Percentiles rank a stretch among this genome's conserved stretches.
Evolutionary conservation across 257 asterid species (phyloP).

Genomic region (Solanum lycopersicoides): DNA sequence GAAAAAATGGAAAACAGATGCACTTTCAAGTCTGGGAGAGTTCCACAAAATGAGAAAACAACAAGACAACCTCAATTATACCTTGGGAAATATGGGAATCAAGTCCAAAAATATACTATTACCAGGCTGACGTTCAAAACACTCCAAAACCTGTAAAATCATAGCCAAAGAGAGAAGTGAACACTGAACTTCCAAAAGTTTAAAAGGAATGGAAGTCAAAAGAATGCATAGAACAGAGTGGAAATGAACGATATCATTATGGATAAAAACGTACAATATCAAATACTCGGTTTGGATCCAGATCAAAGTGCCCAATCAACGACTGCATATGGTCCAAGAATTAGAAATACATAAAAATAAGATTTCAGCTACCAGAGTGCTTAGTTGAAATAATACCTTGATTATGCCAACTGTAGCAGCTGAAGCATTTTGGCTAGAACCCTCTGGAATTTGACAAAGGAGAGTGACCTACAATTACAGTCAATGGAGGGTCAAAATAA

Average conservation of each 20-base stretch:
- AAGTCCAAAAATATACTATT: slow-evolving; percentile 77
- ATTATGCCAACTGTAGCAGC: slow-evolving; percentile 81
- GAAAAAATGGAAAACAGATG: not conserved
- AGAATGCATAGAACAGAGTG: not conserved
- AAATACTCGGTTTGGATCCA: slow-evolving; percentile 97
- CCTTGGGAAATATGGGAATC: slow-evolving; percentile 97
- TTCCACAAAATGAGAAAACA: not conserved
- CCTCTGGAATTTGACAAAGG: slow-evolving; percentile 82
- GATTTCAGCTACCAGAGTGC: slow-evolving; percentile 1
- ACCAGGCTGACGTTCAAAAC: slow-evolving; percentile 90
- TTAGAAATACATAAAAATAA: slow-evolving; percentile 17
- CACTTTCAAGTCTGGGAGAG: not conserved
- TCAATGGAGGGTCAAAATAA: not conserved
- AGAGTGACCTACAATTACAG: slow-evolving; percentile 66
- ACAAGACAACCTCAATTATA: slow-evolving; percentile 12
- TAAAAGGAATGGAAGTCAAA: not conserved
- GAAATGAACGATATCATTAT: not conserved
- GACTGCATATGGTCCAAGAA: slow-evolving; percentile 52
- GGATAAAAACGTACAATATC: slow-evolving; percentile 70
- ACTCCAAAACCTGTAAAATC: slow-evolving; percentile 64
- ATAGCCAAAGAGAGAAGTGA: not conserved
- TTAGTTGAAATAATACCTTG: slow-evolving; percentile 40
- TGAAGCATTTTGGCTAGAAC: slow-evolving; percentile 53
- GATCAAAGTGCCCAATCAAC: slow-evolving; percentile 95
- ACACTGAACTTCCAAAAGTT: slow-evolving; percentile 9